Evolutionary conservation across 2,329 filamentous ascomycete genomes (phyloP).

Genomic region (Penicillium sp.): DNA sequence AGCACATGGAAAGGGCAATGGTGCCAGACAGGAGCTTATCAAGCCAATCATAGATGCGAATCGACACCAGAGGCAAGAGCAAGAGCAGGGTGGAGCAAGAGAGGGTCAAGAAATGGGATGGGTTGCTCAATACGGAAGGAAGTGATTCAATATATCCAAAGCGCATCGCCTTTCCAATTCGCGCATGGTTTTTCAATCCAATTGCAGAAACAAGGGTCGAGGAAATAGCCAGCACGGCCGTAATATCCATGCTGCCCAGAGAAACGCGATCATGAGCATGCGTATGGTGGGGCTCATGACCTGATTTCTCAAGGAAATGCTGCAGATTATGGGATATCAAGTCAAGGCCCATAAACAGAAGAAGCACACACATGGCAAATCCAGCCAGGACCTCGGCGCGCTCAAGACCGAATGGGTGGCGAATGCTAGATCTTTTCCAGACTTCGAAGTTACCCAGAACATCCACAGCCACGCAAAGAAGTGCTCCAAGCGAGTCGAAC

Average conservation of each 20-base stretch:
- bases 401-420: conserved; percentile 89
- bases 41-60: conserved; percentile 75
- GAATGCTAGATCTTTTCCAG: conserved; percentile 86
- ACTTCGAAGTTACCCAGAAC: conserved; percentile 96
- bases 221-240: conserved; percentile 73
- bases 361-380: conserved; percentile 90
- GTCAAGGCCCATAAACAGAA: conserved; percentile 96
- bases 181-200: conserved; percentile 79
- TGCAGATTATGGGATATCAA: conserved; percentile 90
- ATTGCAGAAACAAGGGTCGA: conserved; percentile 84
- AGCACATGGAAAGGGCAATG: conserved; percentile 84
- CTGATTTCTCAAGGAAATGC: conserved; percentile 77
- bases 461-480: conserved; percentile 87
- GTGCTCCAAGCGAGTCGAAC: conserved; percentile 89
- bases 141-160: conserved; percentile 76
- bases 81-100: conserved; percentile 78
- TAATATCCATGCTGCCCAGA: conserved; percentile 73
- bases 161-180: conserved; percentile 87
- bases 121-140: conserved; percentile 85
- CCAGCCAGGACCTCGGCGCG: conserved; percentile 89
- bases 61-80: conserved; percentile 72
- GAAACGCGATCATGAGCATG: conserved; percentile 64
- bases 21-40: conserved; percentile 76
- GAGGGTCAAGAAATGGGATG: conserved; percentile 89
- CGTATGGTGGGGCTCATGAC: conserved; percentile 68